Evolutionary conservation across 2,329 filamentous ascomycete genomes (phyloP).

Genomic region (Xylaria sp.): DNA sequence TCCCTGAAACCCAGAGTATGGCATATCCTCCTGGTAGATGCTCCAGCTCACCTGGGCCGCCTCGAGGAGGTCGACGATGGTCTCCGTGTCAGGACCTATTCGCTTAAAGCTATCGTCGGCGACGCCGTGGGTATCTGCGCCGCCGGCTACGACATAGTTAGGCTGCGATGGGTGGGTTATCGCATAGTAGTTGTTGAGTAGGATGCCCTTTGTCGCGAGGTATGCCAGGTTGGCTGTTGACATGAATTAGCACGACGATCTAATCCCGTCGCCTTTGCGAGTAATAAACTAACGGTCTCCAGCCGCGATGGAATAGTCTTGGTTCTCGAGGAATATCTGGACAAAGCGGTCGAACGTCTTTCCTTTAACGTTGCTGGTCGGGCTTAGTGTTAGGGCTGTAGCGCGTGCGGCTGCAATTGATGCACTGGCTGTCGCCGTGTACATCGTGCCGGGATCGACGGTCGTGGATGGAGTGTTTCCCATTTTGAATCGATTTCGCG

Average conservation of each 20-base stretch:
- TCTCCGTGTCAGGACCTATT: constrained; percentile 57
- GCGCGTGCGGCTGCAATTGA: constrained; percentile 48
- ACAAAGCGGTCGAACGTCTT: constrained; percentile 69
- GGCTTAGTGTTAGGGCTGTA: constrained; percentile 57
- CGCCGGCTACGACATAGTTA: constrained; percentile 69
- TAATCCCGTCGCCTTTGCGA: background rate
- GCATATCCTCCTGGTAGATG: constrained; percentile 65
- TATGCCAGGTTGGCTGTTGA: constrained; percentile 55
- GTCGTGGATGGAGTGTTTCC: constrained; percentile 28
- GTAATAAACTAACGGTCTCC: constrained; percentile 54
- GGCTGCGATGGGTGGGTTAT: constrained; percentile 69
- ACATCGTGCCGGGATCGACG: constrained; percentile 38
- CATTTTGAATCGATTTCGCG: constrained; percentile 30
- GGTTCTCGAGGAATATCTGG: constrained; percentile 72
- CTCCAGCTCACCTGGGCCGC: constrained; percentile 61
- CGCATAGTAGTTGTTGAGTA: constrained; percentile 63
- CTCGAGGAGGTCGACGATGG: constrained; percentile 62
- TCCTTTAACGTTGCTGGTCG: constrained; percentile 62
- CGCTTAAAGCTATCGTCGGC: constrained; percentile 62
- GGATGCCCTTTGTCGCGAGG: constrained; percentile 65
- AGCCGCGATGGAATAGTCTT: constrained; percentile 62
- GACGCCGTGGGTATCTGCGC: constrained; percentile 68
- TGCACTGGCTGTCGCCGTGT: constrained; percentile 38
- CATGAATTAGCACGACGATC: constrained; percentile 12
- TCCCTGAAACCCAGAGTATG: constrained; percentile 60